phyloP scores from a whole-genome alignment of 2,329 filamentous ascomycete genomes.

The Daldinia sp. region DNA sequence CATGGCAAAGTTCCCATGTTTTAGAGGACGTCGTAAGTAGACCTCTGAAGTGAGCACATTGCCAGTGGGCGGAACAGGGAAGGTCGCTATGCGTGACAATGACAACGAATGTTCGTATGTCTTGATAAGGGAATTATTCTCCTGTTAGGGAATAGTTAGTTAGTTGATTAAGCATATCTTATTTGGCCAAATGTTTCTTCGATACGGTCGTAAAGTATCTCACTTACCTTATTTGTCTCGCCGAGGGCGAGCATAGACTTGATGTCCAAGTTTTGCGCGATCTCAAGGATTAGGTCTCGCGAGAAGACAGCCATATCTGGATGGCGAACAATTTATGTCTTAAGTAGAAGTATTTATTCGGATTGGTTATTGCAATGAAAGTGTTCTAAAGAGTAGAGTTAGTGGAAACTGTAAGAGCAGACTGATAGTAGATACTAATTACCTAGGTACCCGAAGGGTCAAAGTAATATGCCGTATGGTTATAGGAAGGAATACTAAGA shows the following conservation, averaged over 20 bases:
- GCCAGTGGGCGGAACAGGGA: conserved; percentile 24
- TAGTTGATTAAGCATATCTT: neutral
- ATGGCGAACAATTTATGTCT: neutral
- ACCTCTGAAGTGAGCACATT: conserved; percentile 37
- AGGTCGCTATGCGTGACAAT: neutral
- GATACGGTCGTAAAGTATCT: neutral
- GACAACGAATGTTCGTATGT: neutral
- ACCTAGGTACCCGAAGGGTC: too few relatives aligned
- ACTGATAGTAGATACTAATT: too few relatives aligned
- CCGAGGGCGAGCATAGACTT: conserved; percentile 29
- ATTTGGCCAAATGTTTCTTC: neutral
- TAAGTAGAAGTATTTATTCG: too few relatives aligned
- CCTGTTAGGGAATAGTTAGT: neutral
- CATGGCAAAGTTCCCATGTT: conserved; percentile 30
- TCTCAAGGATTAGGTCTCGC: conserved; percentile 34
- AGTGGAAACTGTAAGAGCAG: too few relatives aligned
- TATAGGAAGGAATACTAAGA: too few relatives aligned
- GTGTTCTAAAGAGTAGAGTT: neutral
- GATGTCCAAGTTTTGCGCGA: conserved; percentile 40
- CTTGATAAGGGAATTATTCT: neutral
- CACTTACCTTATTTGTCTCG: conserved; percentile 41
- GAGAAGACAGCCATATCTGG: conserved; percentile 23
- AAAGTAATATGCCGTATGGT: too few relatives aligned
- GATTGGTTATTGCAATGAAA: too few relatives aligned
- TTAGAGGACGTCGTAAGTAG: conserved; percentile 23